A percentile compares a stretch with the other conserved stretches of the same genome.
Evolutionary conservation across 2,329 filamentous ascomycete species (phyloP).

Genomic region (Fusarium transvaalense): DNA sequence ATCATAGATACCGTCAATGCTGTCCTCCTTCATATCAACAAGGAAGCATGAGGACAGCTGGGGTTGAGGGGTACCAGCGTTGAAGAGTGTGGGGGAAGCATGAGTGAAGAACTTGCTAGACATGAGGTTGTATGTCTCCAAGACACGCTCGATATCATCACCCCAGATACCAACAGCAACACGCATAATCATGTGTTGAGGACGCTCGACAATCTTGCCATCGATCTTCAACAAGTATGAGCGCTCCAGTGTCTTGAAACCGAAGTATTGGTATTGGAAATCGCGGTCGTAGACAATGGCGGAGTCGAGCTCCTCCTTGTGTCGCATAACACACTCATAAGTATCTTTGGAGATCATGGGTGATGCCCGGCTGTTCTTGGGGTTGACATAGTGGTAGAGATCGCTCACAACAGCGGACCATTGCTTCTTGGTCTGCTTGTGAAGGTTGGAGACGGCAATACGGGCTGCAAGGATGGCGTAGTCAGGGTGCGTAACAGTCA

Average conservation of each 20-base stretch:
- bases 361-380: conserved; percentile 83
- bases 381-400: conserved; percentile 95
- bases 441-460: conserved; percentile 98
- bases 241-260: conserved; percentile 98
- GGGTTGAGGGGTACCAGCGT: conserved; percentile 92
- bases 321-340: conserved; percentile 93
- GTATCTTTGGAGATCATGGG: conserved; percentile 96
- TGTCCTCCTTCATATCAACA: conserved; percentile 99
- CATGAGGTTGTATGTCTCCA: conserved; percentile 99
- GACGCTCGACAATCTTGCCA: conserved; percentile 95
- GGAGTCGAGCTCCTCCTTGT: conserved; percentile 97
- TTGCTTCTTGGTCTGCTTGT: conserved; percentile 99
- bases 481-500: conserved; percentile 99
- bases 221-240: conserved; percentile 97
- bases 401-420: conserved; percentile 96
- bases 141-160: conserved; percentile 90
- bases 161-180: conserved; percentile 97
- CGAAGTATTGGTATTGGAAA: conserved; percentile 99
- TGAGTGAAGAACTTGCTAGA: conserved; percentile 99
- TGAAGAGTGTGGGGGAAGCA: conserved; percentile 97
- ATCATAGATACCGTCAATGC: conserved; percentile 99
- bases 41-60: conserved; percentile 99
- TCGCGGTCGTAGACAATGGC: conserved; percentile 99
- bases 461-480: conserved; percentile 98
- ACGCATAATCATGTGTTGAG: conserved; percentile 99